phyloP scores from a whole-genome alignment of 768 basidiomycete genomes.

The Amanita polypyramis region DNA sequence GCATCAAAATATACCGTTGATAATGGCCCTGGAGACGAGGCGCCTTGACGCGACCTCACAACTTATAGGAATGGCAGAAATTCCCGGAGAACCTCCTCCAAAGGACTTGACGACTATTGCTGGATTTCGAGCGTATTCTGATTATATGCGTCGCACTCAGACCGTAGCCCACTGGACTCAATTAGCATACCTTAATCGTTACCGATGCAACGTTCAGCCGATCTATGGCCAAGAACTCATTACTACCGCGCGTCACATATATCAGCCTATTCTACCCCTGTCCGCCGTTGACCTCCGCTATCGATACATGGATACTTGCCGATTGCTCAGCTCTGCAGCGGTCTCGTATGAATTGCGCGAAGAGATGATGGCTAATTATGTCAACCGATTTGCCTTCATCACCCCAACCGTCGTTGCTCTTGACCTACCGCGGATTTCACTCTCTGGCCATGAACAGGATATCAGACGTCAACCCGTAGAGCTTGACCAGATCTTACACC shows the following conservation, averaged over 20 bases:
- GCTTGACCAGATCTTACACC: conserved; percentile 67
- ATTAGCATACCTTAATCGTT: conserved; percentile 60
- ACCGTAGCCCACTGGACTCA: conserved; percentile 57
- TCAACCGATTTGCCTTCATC: conserved; percentile 70
- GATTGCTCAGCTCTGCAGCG: conserved; percentile 36
- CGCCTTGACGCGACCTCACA: conserved; percentile 48
- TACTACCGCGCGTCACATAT: conserved; percentile 23
- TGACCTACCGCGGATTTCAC: conserved; percentile 57
- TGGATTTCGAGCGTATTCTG: conserved; percentile 52
- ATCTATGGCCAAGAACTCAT: conserved; percentile 40
- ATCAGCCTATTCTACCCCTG: conserved; percentile 41
- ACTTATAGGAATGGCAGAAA: conserved; percentile 42
- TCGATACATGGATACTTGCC: conserved; percentile 32
- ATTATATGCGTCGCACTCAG: conserved; percentile 37
- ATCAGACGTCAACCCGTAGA: conserved; percentile 22
- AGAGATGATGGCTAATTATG: conserved; percentile 34
- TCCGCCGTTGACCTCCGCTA: conserved; percentile 28
- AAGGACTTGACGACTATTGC: conserved; percentile 65
- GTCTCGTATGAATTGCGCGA: conserved; percentile 57
- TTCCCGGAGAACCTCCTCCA: conserved; percentile 56
- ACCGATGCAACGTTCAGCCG: conserved; percentile 48
- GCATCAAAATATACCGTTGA: conserved; percentile 38
- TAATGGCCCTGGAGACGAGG: conserved; percentile 43
- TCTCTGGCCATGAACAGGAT: conserved; percentile 30
- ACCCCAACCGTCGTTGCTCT: conserved; percentile 71